A percentile compares a stretch with the other conserved stretches of the same genome.
These are phyloP conservation scores for Hordeum vulgare DNA, from an alignment of 176 grass and related monocot genomes.

Conservation along the genomic window DNA sequence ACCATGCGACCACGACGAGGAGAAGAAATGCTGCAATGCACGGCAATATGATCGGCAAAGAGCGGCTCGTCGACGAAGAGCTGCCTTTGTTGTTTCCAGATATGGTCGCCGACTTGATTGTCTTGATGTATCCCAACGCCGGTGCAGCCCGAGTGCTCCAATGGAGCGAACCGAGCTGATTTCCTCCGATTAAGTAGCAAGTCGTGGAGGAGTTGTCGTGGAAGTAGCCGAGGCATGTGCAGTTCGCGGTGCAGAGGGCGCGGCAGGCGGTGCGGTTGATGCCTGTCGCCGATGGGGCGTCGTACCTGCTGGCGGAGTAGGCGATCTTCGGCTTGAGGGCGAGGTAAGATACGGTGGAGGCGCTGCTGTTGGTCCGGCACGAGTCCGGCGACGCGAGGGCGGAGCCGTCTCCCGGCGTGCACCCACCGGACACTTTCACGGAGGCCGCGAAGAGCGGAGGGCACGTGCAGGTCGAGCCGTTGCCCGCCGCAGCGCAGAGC, in stretches of 20 bases:
- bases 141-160: constrained; percentile 5
- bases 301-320: constrained; percentile 67
- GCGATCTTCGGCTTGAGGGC: constrained; percentile 22
- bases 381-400: constrained; percentile 34
- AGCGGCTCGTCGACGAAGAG: constrained; percentile 3
- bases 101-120: background rate
- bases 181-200: constrained; percentile 49
- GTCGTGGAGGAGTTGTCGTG: constrained; percentile 40
- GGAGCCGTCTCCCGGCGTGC: constrained; percentile 59
- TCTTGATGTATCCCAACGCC: constrained; percentile 57
- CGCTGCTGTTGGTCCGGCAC: constrained; percentile 13
- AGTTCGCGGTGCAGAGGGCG: constrained; percentile 57
- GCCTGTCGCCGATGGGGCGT: constrained; percentile 28
- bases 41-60: constrained; percentile 52
- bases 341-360: constrained; percentile 26
- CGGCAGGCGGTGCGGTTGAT: constrained; percentile 27
- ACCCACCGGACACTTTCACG: constrained; percentile 1
- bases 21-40: constrained; percentile 41
- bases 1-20: background rate
- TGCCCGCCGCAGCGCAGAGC: constrained; percentile 33
- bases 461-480: constrained; percentile 58
- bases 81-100: background rate
- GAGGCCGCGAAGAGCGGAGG: constrained; percentile 39
- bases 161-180: constrained; percentile 59
- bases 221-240: constrained; percentile 66